A percentile compares a stretch with the other conserved stretches of the same genome.
phyloP scores from a whole-genome alignment of 2,329 filamentous ascomycete species.

The Alternaria gaisen region DNA sequence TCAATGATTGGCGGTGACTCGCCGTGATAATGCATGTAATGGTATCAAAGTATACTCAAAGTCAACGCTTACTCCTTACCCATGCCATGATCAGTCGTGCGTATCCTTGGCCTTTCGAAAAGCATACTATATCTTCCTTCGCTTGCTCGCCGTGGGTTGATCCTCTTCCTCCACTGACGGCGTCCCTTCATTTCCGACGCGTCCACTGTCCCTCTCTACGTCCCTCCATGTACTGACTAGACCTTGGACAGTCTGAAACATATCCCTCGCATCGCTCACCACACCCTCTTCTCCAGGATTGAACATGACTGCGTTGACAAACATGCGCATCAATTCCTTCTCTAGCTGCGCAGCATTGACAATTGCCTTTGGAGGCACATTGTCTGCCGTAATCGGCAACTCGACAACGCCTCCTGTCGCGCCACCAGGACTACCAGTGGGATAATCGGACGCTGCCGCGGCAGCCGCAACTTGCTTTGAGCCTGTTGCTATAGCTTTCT shows the following conservation, averaged over 20 bases:
- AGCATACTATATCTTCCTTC: conserved; percentile 41
- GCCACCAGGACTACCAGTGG: conserved; percentile 69
- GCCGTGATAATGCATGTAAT: not conserved
- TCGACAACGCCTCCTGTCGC: conserved; percentile 50
- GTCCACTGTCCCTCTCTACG: conserved; percentile 62
- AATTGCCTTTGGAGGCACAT: conserved; percentile 86
- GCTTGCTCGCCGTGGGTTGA: conserved; percentile 31
- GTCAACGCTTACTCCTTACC: not conserved
- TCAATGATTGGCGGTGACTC: not conserved
- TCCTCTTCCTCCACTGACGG: conserved; percentile 39
- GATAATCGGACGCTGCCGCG: conserved; percentile 59
- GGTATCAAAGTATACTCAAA: not conserved
- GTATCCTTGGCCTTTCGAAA: not conserved
- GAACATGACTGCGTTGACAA: conserved; percentile 98
- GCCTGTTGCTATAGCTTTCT: conserved; percentile 58
- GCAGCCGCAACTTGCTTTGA: conserved; percentile 66
- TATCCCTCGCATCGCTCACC: conserved; percentile 85
- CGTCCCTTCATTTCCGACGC: conserved; percentile 43
- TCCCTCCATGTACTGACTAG: conserved; percentile 78
- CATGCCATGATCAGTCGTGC: conserved; percentile 1
- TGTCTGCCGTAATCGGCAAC: conserved; percentile 75
- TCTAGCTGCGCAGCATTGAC: conserved; percentile 94
- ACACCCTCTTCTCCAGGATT: conserved; percentile 91
- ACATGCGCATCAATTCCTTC: conserved; percentile 94
- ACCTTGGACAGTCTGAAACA: conserved; percentile 88